A percentile compares a stretch with the other conserved stretches of the same genome.
Evolutionary conservation across 2,329 filamentous ascomycete species (phyloP).

Genomic region (Colletotrichum tropicicola): DNA sequence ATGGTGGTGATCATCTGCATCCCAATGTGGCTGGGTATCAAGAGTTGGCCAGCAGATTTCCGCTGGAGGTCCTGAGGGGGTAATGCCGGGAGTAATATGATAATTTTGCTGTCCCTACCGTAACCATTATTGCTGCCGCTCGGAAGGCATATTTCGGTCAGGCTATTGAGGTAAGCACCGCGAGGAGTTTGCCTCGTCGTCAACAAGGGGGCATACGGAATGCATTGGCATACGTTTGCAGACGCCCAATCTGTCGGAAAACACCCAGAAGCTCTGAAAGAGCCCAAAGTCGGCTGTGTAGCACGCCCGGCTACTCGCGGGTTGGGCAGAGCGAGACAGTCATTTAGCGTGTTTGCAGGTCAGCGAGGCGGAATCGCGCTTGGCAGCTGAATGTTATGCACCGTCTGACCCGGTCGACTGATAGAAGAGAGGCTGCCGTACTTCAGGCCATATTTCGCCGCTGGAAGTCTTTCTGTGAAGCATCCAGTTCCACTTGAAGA

Average conservation of each 20-base stretch:
- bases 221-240: background rate
- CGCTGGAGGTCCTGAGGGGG: slow-evolving; percentile 59
- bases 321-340: background rate
- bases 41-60: slow-evolving; percentile 66
- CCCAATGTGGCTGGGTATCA: slow-evolving; percentile 68
- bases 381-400: background rate
- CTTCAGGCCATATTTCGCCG: background rate
- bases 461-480: too few relatives aligned
- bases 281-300: background rate
- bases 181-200: too few relatives aligned
- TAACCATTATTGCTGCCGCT: too few relatives aligned
- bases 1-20: slow-evolving; percentile 73
- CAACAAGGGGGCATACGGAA: background rate
- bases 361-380: background rate
- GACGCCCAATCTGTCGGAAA: background rate
- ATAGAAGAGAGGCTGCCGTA: background rate
- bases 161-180: too few relatives aligned
- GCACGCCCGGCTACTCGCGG: background rate
- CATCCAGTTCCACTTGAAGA: too few relatives aligned
- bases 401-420: background rate
- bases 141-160: too few relatives aligned
- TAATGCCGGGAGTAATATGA: too few relatives aligned
- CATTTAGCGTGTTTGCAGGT: background rate
- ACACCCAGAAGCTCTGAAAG: background rate
- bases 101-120: too few relatives aligned